Evolutionary conservation across 306 rosid species (phyloP), one percentile per base, ranked within the genome.

Genomic region (Styphnolobium japonicum): DNA sequence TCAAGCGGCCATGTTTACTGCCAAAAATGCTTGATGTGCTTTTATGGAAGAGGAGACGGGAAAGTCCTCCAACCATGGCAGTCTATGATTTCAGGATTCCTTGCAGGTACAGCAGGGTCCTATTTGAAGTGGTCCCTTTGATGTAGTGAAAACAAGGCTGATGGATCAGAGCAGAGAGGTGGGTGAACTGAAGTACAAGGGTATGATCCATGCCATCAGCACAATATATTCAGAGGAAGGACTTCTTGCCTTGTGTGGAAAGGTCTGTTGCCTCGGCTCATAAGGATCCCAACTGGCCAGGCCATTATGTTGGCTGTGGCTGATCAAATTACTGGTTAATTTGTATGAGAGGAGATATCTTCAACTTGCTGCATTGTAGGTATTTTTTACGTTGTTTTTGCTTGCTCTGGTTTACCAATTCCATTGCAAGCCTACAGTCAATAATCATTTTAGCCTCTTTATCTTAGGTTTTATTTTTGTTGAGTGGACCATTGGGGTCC

Each of bases 221-320:
- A 92, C 97, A 16, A 92, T 92, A 83, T 82, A 91, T 63, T 80
- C 90, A 0, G 98, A 94, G 80, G 98, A 94, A 90, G 98, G 98
- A 69, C 88, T 92, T 49, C 81, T 23, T 39, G 88, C 98, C 67
- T 77, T 94, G 67, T n/a, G n/a, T 92, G 98, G 98, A 94, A 85
- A 86, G 98, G 98, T 73, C 88, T 94, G 66, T 52, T 94, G 60
- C 98, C 98, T 0, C 86, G 98, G 81, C 97, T 94, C 56, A 94
- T 94, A 97, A 86, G 98, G 86, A 95, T 92, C 67, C 98, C 98
- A 16, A 98, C 98, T 55, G 98, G 98, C 40, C 98, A 95, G 82
- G 98, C 98, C 80, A 95, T 95, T 49, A 77, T 95, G 98, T 95
- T 98, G 98, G 84, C 84, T 51, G 98, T 92, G 82, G 96, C 98